Evolutionary conservation across 768 basidiomycete species (phyloP), one percentile per base, ranked within the genome.

Genomic region (Imleria badia): DNA sequence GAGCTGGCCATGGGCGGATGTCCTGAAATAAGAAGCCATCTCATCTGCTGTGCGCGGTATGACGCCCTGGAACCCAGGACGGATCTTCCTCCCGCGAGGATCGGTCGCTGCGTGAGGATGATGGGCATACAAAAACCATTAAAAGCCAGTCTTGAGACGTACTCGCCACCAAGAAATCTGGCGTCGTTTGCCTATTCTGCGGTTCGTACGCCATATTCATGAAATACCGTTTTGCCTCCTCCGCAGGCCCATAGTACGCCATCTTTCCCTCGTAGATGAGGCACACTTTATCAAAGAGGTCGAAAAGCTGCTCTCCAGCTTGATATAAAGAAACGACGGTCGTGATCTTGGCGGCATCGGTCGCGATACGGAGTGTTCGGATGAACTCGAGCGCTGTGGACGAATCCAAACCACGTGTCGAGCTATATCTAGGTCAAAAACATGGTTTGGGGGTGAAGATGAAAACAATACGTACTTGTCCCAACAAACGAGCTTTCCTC

Each of bases 311-410:
- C 66, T 92, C 89, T 47, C 86, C 85, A 9, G 89, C 91, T 70
- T 94, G 91, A 70, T 94, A 93, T 35, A 94, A 81, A 1, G 89
- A 86, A n/a, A 89, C 87, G 53, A 94, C 79, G 0, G 86, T 90
- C 0, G 86, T 74, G 17, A 69, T 54, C n/a, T 72, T 65, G 51
- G 74, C 74, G 4, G 78, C 73, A 60, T 90, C 84, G 0, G 88
- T 88, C 5, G 80, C 74, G 39, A 83, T 76, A 3, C 88, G 81
- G 31, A 91, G 74, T 2, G 84, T 81, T 42, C 77, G 82, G 43
- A 84, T 82, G 60, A 87, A 90, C 65, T 90, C 87, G 35, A 88
- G 72, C 13, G 87, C 89, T 3, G 87, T 90, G 15, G 81, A 84
- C 0, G 86, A 78, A 64, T 86, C 85, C 44, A 86, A 74, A 9